A percentile compares a stretch with the other conserved stretches of the same genome.
Conservation (phyloP, 2,329 filamentous ascomycete genomes). For the Tolypocladium pustulatum region DNA sequence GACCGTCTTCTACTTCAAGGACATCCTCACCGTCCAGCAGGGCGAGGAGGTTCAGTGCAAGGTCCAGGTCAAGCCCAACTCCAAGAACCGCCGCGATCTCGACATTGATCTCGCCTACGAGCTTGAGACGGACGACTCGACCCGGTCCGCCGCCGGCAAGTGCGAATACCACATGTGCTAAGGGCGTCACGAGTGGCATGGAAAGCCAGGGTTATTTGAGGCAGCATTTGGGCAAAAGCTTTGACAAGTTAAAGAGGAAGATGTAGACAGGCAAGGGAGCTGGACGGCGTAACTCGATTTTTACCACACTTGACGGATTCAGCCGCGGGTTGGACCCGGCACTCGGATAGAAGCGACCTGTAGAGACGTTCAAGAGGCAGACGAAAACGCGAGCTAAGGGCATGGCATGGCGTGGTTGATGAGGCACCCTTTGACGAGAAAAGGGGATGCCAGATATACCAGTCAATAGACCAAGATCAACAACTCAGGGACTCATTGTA, state of each 20-base stretch:
- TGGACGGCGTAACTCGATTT: background rate
- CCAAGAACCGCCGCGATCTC: conserved; percentile 88
- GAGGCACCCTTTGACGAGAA: background rate
- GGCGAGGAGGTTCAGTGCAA: conserved; percentile 69
- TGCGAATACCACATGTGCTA: conserved; percentile 76
- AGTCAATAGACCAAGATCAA: background rate
- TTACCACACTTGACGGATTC: background rate
- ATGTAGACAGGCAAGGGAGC: background rate
- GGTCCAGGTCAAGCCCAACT: conserved; percentile 77
- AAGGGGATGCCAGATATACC: background rate
- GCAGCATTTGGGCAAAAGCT: background rate
- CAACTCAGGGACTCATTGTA: background rate
- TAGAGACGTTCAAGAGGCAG: background rate
- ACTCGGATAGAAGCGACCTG: background rate
- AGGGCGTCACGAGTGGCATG: background rate
- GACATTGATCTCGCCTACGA: conserved; percentile 83
- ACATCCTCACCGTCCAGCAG: conserved; percentile 83
- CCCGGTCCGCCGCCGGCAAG: conserved; percentile 55
- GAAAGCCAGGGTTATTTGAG: background rate
- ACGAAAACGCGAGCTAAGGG: background rate
- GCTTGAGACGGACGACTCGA: conserved; percentile 65
- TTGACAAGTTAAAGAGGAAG: background rate
- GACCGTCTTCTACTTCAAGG: conserved; percentile 94
- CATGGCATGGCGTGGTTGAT: background rate
- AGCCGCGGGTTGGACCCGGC: background rate